Evolutionary conservation across 441 rosid genomes (phyloP), one percentile per base, ranked within the genome.

Genomic region (Gossypium trilobum): DNA sequence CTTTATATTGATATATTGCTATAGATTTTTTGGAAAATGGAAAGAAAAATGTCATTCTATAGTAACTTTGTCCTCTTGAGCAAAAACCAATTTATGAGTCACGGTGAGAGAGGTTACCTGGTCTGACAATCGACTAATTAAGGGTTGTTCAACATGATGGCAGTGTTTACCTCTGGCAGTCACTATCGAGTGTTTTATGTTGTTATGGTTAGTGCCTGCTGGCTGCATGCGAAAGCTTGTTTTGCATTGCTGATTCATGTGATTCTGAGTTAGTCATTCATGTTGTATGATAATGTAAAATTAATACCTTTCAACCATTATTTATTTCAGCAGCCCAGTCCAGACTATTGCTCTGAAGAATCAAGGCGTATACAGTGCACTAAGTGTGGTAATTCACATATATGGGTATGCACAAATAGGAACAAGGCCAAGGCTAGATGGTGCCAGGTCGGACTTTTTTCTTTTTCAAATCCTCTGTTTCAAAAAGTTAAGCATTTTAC

Each of bases 281-380:
- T 50, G 11, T 48, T 33, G 56, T 58, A 29, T 27, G 23, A 11
- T 70, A 50, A 44, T 11, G 27, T 33, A 8, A 33, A 42, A 33
- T 33, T 42, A 67, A 61, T 8, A 51, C 16, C 10, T 75, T 44
- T 56, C 25, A 33, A 71, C 14, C 31, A 22, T 68, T 39, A 20
- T 63, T 19, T 74, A 33, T 29, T 71, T 67, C 42, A 65, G 83
- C 87, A 93, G 96, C 88, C 66, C 74, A 80, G 75, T 77, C 74
- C 88, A 50, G 91, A 85, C 81, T 89, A 85, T 77, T 77, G 86
- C 73, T 80, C 97, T 39, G 97, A 93, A 81, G 99, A 95, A 81
- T 93, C 99, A 0, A 95, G 99, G 81, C 84, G 95, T 65, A 92
- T 95, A 80, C 96, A 95, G 55, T 95, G 99, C 87, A 90, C 99